These are phyloP conservation scores for Closterium sp. DNA, from an alignment of 139 green algal species.

Conservation along the genomic window DNA sequence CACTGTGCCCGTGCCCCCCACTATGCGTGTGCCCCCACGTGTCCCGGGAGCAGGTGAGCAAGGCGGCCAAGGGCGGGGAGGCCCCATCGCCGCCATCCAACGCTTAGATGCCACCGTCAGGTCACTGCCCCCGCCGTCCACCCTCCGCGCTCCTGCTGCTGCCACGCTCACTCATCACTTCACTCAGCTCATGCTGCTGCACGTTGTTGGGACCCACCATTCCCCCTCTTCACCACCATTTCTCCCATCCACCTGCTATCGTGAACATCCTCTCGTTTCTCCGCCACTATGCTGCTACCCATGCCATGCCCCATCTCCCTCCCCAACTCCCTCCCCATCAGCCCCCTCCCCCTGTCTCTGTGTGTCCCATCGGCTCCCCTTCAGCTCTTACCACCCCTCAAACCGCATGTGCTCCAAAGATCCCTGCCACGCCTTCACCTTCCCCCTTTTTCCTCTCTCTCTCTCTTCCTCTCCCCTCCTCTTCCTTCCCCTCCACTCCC, in stretches of 20 bases:
- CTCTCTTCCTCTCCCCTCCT: too few species aligned
- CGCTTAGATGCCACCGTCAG: conserved; percentile 46
- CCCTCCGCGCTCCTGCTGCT: too few species aligned
- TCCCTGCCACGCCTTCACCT: neutral
- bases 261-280: neutral
- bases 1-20: too few species aligned
- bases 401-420: neutral
- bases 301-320: too few species aligned
- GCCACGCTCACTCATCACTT: neutral
- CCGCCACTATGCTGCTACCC: too few species aligned
- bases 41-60: neutral
- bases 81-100: conserved; percentile 52
- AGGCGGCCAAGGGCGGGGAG: conserved; percentile 8
- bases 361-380: too few species aligned
- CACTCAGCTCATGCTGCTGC: neutral
- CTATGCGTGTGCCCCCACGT: neutral
- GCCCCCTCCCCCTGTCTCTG: too few species aligned
- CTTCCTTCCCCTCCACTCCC: too few species aligned
- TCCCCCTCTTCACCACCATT: neutral
- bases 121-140: too few species aligned
- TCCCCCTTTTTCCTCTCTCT: neutral
- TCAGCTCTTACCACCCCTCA: too few species aligned
- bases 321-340: too few species aligned
- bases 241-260: too few species aligned
- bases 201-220: neutral